Evolutionary conservation across 768 basidiomycete species (phyloP), one percentile per base, ranked within the genome.

Genomic region (Boletellus emodensis): DNA sequence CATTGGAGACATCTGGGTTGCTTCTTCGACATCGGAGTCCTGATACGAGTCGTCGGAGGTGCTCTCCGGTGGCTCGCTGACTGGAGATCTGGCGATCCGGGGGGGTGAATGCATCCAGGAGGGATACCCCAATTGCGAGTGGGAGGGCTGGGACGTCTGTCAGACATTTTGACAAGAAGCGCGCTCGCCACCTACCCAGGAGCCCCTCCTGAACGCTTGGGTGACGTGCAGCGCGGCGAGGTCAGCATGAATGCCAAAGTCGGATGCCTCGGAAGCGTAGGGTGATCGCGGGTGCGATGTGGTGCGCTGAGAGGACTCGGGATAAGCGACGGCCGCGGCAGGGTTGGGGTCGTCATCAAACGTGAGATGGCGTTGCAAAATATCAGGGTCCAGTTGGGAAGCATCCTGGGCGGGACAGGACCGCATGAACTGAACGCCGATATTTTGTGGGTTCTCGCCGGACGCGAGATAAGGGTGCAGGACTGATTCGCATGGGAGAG

Each of bases 281-380:
- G 53, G 46, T 1, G 58, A 48, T 44, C 57, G 45, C 32, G 50
- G 41, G 48, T 57, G 48, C 3, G 68, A 62, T 2, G 64, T 62
- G 26, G 69, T 59, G 24, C 67, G 61, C 28, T 70, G 67, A 3
- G 67, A 65, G 0, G 67, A 68, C 39, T 63, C 65, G 2, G 67
- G 67, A 42, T 66, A 69, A 0, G 30, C 50, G 1, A 59, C 40
- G n/a, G 39, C 4, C 26, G 48, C 47, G 36, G 44, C 8, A 11
- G 47, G 32, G 14, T 24, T 26, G 9, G 38, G 37, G 2, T 32
- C 54, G 22, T 55, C 46, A 43, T 55, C 56, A 20, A 53, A 43
- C 9, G 45, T 34, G 49, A 40, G 44, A 18, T 47, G 57, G 24
- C 49, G 55, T 39, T 44, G 59, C 53, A 66, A 54, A 54, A 58